phyloP scores from a whole-genome alignment of 2,329 filamentous ascomycete genomes.

The Beauveria australis region DNA sequence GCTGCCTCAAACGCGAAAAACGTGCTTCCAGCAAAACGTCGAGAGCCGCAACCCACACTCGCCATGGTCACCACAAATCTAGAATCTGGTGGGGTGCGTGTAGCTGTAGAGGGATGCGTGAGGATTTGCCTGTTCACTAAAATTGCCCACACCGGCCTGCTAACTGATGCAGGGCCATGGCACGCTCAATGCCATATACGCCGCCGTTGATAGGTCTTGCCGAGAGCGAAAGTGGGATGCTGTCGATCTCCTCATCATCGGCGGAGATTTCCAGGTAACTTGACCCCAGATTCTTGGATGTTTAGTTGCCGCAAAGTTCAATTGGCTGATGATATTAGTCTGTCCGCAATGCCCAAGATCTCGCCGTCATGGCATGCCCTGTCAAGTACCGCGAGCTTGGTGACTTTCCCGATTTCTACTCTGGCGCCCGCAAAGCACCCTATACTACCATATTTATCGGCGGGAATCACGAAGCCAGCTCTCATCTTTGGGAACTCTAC shows the following conservation, averaged over 20 bases:
- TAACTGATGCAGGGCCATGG: slow-evolving; percentile 65
- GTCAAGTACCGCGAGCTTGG: slow-evolving; percentile 79
- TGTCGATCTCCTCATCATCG: slow-evolving; percentile 87
- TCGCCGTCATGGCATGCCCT: slow-evolving; percentile 84
- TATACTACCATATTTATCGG: slow-evolving; percentile 88
- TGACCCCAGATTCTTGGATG: not conserved
- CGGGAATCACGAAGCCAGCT: slow-evolving; percentile 92
- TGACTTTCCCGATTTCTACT: slow-evolving; percentile 94
- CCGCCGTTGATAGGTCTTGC: slow-evolving; percentile 62
- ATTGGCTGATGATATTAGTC: slow-evolving; percentile 41
- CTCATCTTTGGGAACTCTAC: slow-evolving; percentile 83
- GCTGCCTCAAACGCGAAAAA: not conserved
- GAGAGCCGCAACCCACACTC: not conserved
- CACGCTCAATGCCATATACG: slow-evolving; percentile 84
- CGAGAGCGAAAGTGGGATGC: slow-evolving; percentile 66
- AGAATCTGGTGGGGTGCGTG: slow-evolving; percentile 48
- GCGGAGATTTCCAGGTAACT: slow-evolving; percentile 82
- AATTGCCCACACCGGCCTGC: not conserved
- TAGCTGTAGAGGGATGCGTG: slow-evolving; percentile 85
- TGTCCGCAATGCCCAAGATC: slow-evolving; percentile 78
- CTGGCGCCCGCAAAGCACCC: slow-evolving; percentile 65
- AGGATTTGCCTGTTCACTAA: slow-evolving; percentile 23
- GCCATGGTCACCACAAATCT: slow-evolving; percentile 26
- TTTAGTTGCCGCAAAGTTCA: not conserved
- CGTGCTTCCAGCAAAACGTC: not conserved